Percentiles rank a stretch among this genome's conserved stretches.
Evolutionary conservation across 768 basidiomycete species (phyloP).

Genomic region (Russula foetens): DNA sequence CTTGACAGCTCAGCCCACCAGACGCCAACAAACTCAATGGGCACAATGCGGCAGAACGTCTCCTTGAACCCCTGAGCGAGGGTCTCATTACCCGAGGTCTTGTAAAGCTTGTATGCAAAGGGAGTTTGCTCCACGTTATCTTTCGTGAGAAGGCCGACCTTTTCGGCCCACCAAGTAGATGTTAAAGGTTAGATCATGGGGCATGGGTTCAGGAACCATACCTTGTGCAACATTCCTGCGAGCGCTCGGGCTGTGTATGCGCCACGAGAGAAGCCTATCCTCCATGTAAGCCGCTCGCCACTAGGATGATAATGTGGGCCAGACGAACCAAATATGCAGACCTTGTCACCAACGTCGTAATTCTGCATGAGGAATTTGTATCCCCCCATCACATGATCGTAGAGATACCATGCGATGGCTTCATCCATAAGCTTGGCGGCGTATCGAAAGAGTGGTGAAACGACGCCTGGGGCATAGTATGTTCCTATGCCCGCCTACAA

Average conservation of each 20-base stretch:
- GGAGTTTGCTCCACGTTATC: conserved; percentile 62
- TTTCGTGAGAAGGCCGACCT: conserved; percentile 65
- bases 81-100: conserved; percentile 34
- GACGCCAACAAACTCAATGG: conserved; percentile 70
- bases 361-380: conserved; percentile 77
- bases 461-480: conserved; percentile 55
- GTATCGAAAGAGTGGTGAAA: conserved; percentile 52
- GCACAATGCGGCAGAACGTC: conserved; percentile 59
- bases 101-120: conserved; percentile 71
- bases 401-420: conserved; percentile 72
- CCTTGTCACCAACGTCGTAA: conserved; percentile 61
- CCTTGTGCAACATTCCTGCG: conserved; percentile 65
- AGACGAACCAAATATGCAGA: conserved; percentile 58
- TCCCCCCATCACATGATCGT: conserved; percentile 63
- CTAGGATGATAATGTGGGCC: neutral
- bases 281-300: neutral
- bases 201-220: conserved; percentile 25
- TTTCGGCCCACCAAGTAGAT: neutral
- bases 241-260: conserved; percentile 62
- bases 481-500: conserved; percentile 39
- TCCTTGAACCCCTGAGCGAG: conserved; percentile 62
- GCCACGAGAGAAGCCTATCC: conserved; percentile 67
- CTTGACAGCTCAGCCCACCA: no score
- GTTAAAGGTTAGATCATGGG: neutral
- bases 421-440: conserved; percentile 54